Conservation (phyloP, 768 basidiomycete genomes). For the Glaciozyma antarctica region DNA sequence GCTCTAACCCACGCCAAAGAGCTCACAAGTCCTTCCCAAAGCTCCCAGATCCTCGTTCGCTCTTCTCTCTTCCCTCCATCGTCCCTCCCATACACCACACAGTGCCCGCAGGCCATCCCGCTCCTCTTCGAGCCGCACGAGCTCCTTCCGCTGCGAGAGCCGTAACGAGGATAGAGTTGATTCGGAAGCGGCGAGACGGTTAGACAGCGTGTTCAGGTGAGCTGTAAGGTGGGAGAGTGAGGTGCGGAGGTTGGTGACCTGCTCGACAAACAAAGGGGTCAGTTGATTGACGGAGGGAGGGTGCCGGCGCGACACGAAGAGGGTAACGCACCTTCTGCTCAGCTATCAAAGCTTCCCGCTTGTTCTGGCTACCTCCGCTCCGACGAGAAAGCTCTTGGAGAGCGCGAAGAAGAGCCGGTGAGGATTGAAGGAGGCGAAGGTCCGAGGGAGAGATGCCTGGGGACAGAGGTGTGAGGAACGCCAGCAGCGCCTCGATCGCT, state of each 20-base stretch:
- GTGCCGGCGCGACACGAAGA: no score
- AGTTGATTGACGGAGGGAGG: not conserved
- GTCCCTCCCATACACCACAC: slow-evolving; percentile 11
- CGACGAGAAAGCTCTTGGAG: not conserved
- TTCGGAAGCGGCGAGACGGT: slow-evolving; percentile 8
- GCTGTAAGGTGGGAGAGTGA: slow-evolving; percentile 12
- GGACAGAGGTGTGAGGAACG: no score
- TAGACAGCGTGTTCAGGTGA: slow-evolving; percentile 6
- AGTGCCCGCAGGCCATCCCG: not conserved
- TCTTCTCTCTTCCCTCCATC: slow-evolving; percentile 18
- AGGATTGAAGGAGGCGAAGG: not conserved
- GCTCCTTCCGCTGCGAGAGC: not conserved
- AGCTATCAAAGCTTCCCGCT: not conserved
- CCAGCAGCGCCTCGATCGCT: no score
- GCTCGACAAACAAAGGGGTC: not conserved
- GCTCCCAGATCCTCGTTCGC: slow-evolving; percentile 8
- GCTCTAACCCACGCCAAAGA: not conserved
- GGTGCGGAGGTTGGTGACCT: slow-evolving; percentile 8
- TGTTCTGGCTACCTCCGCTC: not conserved
- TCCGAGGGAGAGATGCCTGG: not conserved
- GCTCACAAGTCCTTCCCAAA: not conserved
- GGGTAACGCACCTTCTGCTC: not conserved
- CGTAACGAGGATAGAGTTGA: not conserved
- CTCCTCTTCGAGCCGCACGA: not conserved
- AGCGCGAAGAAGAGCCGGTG: not conserved